Conservation (phyloP, 371 early-diverging fungal species). For the Mucor piriformis region DNA sequence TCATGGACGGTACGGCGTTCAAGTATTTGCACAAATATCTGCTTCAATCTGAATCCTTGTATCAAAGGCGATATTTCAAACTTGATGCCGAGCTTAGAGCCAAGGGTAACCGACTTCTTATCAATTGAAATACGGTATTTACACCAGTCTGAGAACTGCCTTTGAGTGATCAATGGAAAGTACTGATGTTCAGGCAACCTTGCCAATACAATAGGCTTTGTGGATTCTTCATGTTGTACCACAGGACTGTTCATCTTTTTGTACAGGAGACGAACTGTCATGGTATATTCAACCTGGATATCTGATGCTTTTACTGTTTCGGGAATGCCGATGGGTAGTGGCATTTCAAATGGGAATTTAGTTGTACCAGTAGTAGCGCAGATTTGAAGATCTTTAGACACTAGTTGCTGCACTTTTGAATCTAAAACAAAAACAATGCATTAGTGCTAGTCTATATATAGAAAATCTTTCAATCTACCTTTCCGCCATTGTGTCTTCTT, state of each 20-base stretch:
- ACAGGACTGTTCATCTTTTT: background rate
- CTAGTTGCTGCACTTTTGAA: background rate
- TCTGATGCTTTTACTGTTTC: conserved; percentile 25
- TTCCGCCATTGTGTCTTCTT: conserved; percentile 15
- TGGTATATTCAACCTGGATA: conserved; percentile 19
- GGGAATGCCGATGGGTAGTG: conserved; percentile 25
- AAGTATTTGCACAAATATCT: conserved; percentile 24
- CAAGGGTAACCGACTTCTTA: conserved; percentile 19
- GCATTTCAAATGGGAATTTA: conserved; percentile 34
- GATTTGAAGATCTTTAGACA: conserved; percentile 1
- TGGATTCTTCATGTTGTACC: conserved; percentile 13
- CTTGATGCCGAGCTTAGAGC: conserved; percentile 22
- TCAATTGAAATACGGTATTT: conserved; percentile 32
- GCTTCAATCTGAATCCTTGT: conserved; percentile 20
- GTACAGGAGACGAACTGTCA: conserved; percentile 9
- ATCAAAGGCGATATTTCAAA: conserved; percentile 21
- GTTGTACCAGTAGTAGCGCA: background rate
- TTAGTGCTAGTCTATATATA: background rate
- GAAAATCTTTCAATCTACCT: background rate
- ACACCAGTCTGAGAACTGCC: conserved; percentile 26
- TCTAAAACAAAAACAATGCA: background rate
- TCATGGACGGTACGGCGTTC: conserved; percentile 18
- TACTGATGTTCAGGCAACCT: conserved; percentile 25
- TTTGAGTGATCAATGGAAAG: conserved; percentile 17
- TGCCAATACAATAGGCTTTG: conserved; percentile 16